Evolutionary conservation across 768 basidiomycete species (phyloP), one percentile per base, ranked within the genome.

Genomic region (Suillus paluster): DNA sequence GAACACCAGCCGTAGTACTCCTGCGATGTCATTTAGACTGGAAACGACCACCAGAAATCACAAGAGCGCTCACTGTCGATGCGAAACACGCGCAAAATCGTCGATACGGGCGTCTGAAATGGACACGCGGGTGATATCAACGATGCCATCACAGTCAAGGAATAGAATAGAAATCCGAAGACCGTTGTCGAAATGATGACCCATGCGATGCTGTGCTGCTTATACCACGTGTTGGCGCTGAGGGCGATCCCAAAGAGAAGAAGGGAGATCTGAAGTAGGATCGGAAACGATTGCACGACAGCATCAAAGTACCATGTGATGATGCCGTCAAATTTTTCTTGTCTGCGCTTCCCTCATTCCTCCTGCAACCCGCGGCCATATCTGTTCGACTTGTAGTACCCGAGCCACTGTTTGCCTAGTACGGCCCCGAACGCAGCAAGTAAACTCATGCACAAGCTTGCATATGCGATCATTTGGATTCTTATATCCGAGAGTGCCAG

Each of bases 351-450:
- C 10, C 62, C 52, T 30, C 65, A 65, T 27, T 67, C 54, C 19
- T 61, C 60, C 27, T 46, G 15, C 3, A 60, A 52, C 9, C 65
- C 65, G 14, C 27, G 53, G 14, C 49, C 52, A 2, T 46, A 46
- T 46, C 45, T 3, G 2, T 27, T 42, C 2, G 25, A 33, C 19
- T 39, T 42, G 52, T 57, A 57, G 27, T 61, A 14, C 33, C 21
- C 30, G 9, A 66, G 65, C 65, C 65, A 66, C 45, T 66, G 65
- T 21, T 66, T 66, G 15, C 65, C 65, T 19, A 66, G 27, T 21
- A 66, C 46, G 3, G 65, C 65, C 9, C 64, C 59, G 7, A 66
- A 30, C 6, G 65, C 65, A 12, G 65, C 65, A 27, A 62, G 52
- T 14, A 66, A 55, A 25, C 59, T 61, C 17, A 41, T 41, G 5